Base-by-base conservation (phyloP, 805 yeast genomes). In the Candida endomychidarum region DNA sequence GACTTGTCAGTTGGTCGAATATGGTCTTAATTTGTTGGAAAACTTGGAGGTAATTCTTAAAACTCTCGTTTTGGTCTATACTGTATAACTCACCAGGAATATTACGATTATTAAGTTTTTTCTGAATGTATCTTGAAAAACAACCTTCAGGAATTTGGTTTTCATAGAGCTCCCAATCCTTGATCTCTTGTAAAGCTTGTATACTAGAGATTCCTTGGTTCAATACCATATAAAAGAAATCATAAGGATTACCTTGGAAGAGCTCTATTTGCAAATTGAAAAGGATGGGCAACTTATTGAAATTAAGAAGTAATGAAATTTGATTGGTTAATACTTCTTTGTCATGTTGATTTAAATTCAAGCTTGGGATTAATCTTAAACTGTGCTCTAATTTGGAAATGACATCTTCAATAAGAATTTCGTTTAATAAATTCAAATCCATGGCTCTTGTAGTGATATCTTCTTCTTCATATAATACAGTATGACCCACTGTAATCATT, bases 381-480 rank as follows among this genome's bases (percentile, higher is more conserved):
- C 75, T 53, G 6, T 43, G 43, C 3, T 64, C 57, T 5, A 80
- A 42, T n/a, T 57, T 62, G 6, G 50, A 47, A 4, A 53, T 22
- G 0, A 63, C 56, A 6, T 49, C 45, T 14, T 50, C 52, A 3
- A 54, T 37, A 9, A 57, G 41, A 6, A 63, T 51, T 34, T 49
- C 54, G 10, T 37, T 34, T 34, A 67, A 55, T 38, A 61, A 63
- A 44, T 48, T 51, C 71, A 68, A 50, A 26, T 78, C 80, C 80
- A 82, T 78, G 10, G 71, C 69, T 49, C 82, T 77, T 1, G 83
- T 75, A 41, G 80, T 80, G 22, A 85, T 61, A 59, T 86, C 95
- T 54, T 85, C 93, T 52, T 83, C 93, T 52, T 84, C 88, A 47
- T 75, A 78, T 8, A 83, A 63, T 7, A 79, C 82, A n/a, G 81